Evolutionary conservation across 2,329 filamentous ascomycete genomes (phyloP), one percentile per base, ranked within the genome.

Genomic region (Arthroderma sp.): DNA sequence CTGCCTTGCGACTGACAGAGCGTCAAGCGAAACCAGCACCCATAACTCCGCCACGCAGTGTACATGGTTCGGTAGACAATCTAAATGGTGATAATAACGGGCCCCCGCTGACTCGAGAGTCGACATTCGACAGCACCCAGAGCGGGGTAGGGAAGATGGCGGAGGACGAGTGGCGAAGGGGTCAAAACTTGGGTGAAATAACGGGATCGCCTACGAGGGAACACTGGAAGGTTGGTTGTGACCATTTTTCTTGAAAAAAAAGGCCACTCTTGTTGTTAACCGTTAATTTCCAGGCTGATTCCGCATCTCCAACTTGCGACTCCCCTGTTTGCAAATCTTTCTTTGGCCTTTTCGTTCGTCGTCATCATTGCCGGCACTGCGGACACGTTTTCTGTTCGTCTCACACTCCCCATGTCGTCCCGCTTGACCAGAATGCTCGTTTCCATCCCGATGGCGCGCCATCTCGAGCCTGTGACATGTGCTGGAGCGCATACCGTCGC

Each of bases 281-380:
- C n/a, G 33, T 44, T 11, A 7, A 8, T 28, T 36, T 42, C 5
- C 60, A 78, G 73, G 74, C 75, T 10, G 76, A 81, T 56, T 65
- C 70, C 44, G 73, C 73, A 49, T 73, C 74, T 44, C 57, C 65
- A 37, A 68, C 65, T 50, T 82, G 78, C 62, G 73, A 74, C 56
- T 72, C 71, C 6, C 68, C 71, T 3, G 69, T 72, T 47, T 82
- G 78, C 61, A 69, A 71, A 41, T 70, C 70, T 36, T 67, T 70
- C 15, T 82, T 82, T 56, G 71, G 73, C 38, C 68, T 80, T 56
- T 77, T 78, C 61, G 68, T 73, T 42, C 75, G 78, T 42, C 75
- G 77, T 47, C 78, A 82, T 56, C 78, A 82, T 61, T 82, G 78
- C 61, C 74, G 78, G 47, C 77, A 78, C 53, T 82, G 78, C 53